These are phyloP conservation scores for Handroanthus guayacan DNA, from an alignment of 257 asterid genomes.

Conservation along the genomic window DNA sequence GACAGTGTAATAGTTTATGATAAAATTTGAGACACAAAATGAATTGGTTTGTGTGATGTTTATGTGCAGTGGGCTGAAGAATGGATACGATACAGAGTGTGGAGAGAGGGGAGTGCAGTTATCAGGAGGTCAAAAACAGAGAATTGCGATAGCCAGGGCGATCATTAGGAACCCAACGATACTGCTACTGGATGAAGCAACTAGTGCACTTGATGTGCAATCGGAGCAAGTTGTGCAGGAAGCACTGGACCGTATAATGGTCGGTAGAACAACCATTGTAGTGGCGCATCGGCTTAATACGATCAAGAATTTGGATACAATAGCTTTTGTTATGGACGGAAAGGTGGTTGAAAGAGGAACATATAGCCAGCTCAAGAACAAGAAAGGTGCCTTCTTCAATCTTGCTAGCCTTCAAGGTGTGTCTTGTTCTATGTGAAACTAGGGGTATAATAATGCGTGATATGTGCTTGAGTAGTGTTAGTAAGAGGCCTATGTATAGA, in stretches of 20 bases:
- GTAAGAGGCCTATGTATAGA: neutral
- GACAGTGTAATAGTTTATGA: neutral
- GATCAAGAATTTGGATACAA: slow-evolving; percentile 69
- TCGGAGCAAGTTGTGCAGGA: slow-evolving; percentile 86
- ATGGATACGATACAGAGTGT: slow-evolving; percentile 74
- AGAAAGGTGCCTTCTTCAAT: slow-evolving; percentile 72
- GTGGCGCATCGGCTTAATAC: slow-evolving; percentile 90
- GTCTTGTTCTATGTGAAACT: slow-evolving; percentile 23
- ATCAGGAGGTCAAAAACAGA: slow-evolving; percentile 87
- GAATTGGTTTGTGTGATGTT: neutral
- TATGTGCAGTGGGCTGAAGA: slow-evolving; percentile 62
- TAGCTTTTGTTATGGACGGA: slow-evolving; percentile 75
- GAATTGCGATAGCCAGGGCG: slow-evolving; percentile 87
- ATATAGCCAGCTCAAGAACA: slow-evolving; percentile 64
- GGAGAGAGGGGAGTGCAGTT: slow-evolving; percentile 83
- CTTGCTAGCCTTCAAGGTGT: slow-evolving; percentile 61
- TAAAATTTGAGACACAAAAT: neutral
- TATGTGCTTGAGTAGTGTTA: neutral
- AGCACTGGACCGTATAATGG: slow-evolving; percentile 75
- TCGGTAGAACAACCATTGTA: slow-evolving; percentile 73
- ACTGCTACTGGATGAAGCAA: slow-evolving; percentile 81
- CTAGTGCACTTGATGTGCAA: slow-evolving; percentile 83
- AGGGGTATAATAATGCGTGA: too few species aligned
- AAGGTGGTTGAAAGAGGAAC: slow-evolving; percentile 69
- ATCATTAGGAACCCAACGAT: slow-evolving; percentile 67